Percentiles rank a stretch among this genome's conserved stretches.
Evolutionary conservation across 2,329 filamentous ascomycete species (phyloP).

Genomic region (Cladophialophora psammophila): DNA sequence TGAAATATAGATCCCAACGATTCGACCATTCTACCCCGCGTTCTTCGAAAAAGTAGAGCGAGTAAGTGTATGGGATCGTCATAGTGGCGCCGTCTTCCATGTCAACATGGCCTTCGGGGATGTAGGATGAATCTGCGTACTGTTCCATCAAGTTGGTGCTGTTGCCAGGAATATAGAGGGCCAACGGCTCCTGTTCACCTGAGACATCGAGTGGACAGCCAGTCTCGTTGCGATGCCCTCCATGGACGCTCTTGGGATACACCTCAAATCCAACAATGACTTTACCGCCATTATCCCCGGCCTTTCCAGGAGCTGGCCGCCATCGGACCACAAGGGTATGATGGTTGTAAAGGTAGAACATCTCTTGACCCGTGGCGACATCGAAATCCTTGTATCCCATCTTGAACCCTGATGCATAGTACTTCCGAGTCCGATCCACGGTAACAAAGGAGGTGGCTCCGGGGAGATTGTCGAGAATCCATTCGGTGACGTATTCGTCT

Average conservation of each 20-base stretch:
- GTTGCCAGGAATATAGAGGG: conserved; percentile 72
- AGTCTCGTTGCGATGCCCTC: conserved; percentile 64
- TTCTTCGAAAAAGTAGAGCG: conserved; percentile 87
- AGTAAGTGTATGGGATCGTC: conserved; percentile 84
- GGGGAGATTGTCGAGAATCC: conserved; percentile 91
- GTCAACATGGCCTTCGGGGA: conserved; percentile 63
- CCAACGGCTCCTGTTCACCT: conserved; percentile 66
- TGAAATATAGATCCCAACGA: conserved; percentile 89
- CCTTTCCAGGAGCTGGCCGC: conserved; percentile 72
- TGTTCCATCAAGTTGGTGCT: conserved; percentile 58
- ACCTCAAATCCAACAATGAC: conserved; percentile 89
- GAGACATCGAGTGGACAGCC: conserved; percentile 75
- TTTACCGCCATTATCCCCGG: conserved; percentile 74
- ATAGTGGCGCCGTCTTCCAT: conserved; percentile 71
- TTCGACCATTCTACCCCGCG: conserved; percentile 80
- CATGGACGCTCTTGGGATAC: conserved; percentile 82
- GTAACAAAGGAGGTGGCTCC: conserved; percentile 89
- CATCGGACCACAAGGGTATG: conserved; percentile 84
- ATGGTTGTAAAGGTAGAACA: conserved; percentile 85
- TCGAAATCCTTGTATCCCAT: conserved; percentile 77
- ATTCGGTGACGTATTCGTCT: conserved; percentile 85
- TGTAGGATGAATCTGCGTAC: conserved; percentile 67
- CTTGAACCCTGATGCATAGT: conserved; percentile 91
- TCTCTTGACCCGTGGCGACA: conserved; percentile 64
- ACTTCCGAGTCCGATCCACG: conserved; percentile 81